Percentiles rank a stretch among this genome's conserved stretches.
These are phyloP conservation scores for Cryptococcus sp. DNA, from an alignment of 1,284 basidiomycete genomes.

Conservation along the genomic window DNA sequence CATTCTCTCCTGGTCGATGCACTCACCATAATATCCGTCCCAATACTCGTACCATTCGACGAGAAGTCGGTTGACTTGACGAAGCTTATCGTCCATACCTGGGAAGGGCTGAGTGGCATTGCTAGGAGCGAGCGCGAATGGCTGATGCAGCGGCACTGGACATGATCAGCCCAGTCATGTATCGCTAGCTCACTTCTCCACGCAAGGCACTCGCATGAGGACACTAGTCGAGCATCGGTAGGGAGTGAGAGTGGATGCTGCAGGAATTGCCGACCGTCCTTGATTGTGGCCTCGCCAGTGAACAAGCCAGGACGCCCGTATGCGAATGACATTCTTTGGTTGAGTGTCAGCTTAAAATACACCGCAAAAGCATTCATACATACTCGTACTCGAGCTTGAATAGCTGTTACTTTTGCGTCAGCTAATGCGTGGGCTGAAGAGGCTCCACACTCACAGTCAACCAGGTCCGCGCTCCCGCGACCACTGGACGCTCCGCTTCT, in stretches of 20 bases:
- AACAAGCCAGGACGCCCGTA: conserved; percentile 82
- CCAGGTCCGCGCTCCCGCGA: conserved; percentile 79
- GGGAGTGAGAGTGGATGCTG: conserved; percentile 82
- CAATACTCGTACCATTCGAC: conserved; percentile 48
- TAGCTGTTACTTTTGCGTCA: conserved; percentile 46
- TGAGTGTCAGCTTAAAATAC: not conserved
- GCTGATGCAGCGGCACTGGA: conserved; percentile 41
- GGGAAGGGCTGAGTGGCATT: conserved; percentile 25
- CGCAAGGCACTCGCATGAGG: conserved; percentile 60
- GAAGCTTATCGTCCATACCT: conserved; percentile 45
- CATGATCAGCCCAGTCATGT: conserved; percentile 5
- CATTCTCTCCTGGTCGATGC: conserved; percentile 1
- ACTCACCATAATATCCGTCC: conserved; percentile 40
- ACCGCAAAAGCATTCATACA: conserved; percentile 4
- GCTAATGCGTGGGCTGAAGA: not conserved
- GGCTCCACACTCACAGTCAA: conserved; percentile 59
- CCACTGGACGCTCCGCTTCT: conserved; percentile 70
- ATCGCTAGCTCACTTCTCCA: conserved; percentile 31
- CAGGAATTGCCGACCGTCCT: conserved; percentile 70
- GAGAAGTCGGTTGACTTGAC: conserved; percentile 38
- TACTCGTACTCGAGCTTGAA: conserved; percentile 77
- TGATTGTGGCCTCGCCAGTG: conserved; percentile 82
- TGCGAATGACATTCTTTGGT: conserved; percentile 42
- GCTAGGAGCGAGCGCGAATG: conserved; percentile 36
- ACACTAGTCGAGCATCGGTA: conserved; percentile 87